These are phyloP conservation scores for Metschnikowia koreensis DNA, from an alignment of 805 yeast genomes.

Conservation along the genomic window DNA sequence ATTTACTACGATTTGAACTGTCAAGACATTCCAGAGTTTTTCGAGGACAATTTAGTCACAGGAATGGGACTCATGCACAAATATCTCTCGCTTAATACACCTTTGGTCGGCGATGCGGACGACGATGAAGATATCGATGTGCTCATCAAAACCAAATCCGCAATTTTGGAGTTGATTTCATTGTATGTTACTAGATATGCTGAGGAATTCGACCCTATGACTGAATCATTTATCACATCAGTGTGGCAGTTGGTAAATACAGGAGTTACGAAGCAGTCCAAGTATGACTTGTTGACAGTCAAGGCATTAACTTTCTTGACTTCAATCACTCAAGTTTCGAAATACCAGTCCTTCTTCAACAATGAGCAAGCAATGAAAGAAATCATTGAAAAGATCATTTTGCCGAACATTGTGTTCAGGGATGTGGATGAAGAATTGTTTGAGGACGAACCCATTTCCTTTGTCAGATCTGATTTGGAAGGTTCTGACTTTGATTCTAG, in stretches of 20 bases:
- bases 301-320: conserved; percentile 79
- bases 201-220: conserved; percentile 80
- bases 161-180: conserved; percentile 80
- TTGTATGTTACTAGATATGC: conserved; percentile 88
- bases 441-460: conserved; percentile 96
- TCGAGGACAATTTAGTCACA: conserved; percentile 78
- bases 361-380: conserved; percentile 59
- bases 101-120: conserved; percentile 51
- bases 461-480: conserved; percentile 87
- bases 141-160: conserved; percentile 69
- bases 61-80: conserved; percentile 84
- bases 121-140: conserved; percentile 66
- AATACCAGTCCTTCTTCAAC: conserved; percentile 55
- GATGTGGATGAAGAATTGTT: conserved; percentile 88
- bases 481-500: conserved; percentile 94
- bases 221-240: conserved; percentile 74
- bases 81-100: conserved; percentile 63
- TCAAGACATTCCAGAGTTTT: conserved; percentile 97
- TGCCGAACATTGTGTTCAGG: conserved; percentile 85
- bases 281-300: conserved; percentile 81
- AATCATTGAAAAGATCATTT: conserved; percentile 75
- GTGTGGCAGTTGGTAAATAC: conserved; percentile 74
- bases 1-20: conserved; percentile 92
- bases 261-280: conserved; percentile 60
- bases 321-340: conserved; percentile 69